These are phyloP conservation scores for Macrophomina pseudophaseolina DNA, from an alignment of 2,329 filamentous ascomycete species.

Conservation along the genomic window DNA sequence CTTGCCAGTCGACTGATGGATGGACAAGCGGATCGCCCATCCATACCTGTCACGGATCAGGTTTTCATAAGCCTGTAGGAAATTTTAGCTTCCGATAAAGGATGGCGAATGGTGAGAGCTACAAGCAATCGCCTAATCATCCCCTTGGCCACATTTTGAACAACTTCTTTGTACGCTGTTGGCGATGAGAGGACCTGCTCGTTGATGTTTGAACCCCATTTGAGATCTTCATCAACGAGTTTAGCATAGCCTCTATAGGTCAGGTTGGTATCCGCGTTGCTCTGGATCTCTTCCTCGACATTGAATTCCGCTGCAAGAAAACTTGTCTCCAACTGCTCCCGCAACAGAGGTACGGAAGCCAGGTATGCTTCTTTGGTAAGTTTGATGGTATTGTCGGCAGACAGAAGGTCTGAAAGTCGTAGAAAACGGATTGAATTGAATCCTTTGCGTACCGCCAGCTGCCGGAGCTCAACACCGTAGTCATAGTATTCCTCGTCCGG, in stretches of 20 bases:
- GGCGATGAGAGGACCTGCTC: not conserved
- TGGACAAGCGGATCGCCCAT: conserved; percentile 19
- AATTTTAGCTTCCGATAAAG: not conserved
- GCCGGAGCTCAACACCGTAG: not conserved
- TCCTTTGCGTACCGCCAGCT: not conserved
- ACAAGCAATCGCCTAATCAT: conserved; percentile 3
- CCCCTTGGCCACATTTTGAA: not conserved
- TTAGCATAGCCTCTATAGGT: not conserved
- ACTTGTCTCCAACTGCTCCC: not conserved
- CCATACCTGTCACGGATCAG: conserved; percentile 2
- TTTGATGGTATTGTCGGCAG: not conserved
- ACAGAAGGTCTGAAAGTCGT: not conserved
- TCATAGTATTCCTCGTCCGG: not conserved
- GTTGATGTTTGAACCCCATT: not conserved
- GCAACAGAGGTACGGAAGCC: not conserved
- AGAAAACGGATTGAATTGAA: not conserved
- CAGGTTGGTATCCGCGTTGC: not conserved
- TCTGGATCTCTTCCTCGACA: not conserved
- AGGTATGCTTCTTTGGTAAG: not conserved
- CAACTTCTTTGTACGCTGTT: not conserved
- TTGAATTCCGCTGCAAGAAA: not conserved
- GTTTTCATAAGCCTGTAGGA: conserved; percentile 1
- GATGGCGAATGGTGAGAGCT: not conserved
- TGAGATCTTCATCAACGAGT: not conserved
- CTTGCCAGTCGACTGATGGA: conserved; percentile 25